Base-by-base conservation (phyloP, 2,329 filamentous ascomycete species). In the Elsinoe necatrix region DNA sequence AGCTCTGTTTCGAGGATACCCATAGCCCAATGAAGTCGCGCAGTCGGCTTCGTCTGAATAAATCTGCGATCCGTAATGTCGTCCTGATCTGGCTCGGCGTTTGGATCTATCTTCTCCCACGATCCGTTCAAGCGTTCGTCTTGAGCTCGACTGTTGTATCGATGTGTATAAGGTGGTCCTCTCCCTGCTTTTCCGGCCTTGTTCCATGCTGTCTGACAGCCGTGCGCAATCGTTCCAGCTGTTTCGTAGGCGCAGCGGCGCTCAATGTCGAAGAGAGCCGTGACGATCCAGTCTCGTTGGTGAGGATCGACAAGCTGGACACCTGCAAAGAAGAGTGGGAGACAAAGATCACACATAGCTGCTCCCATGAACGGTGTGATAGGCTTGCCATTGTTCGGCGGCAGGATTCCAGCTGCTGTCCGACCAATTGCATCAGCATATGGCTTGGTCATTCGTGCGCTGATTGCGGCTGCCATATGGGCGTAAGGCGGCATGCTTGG, bases 401-500 rank as follows among this genome's bases (percentile, higher is more conserved):
- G 34, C 67, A 76, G 63, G 42, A 84, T 75, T 4, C 91, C 91
- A 0, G 87, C 88, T 1, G 84, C 43, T 11, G 63, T 60, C 16
- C 59, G 57, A 39, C 56, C 70, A n/a, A 61, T 57, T 7, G 56
- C 60, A 48, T 72, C 67, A 42, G 62, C 63, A 60, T 67, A 69
- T 34, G 70, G 67, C 20, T 58, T 58, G 2, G 61, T 60, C 27
- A 86, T 80, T 12, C 75, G 75, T 0, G 89, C 89, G 8, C 87
- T 83, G 61, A 95, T 78, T 6, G 85, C 86, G 0, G 89, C 89
- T 2, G 93, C 90, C 64, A 90, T 81, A 82, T 95, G 90, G 34
- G 90, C 87, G 7, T 91, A 84, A 0, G 92, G 89, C 0, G 91
- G 92, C 90, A 96, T 96, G 21, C 81, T 81, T 0, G 93, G 93